Evolutionary conservation across 371 early-diverging fungal species (phyloP).

Genomic region (Mortierella sp.): DNA sequence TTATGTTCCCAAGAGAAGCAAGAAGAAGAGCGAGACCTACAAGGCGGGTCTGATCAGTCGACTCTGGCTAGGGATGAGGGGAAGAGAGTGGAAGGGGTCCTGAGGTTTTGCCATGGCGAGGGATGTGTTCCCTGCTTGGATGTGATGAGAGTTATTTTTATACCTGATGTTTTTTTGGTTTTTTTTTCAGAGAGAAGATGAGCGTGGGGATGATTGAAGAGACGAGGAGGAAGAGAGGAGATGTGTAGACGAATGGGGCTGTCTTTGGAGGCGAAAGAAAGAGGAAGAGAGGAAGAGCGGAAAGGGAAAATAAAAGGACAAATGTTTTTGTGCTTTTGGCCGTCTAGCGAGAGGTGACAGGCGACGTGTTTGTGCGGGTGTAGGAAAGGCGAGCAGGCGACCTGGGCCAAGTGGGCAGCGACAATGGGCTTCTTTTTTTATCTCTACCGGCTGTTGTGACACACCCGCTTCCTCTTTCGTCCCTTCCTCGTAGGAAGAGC

Average conservation of each 20-base stretch:
- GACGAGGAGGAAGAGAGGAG: neutral
- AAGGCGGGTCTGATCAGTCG: neutral
- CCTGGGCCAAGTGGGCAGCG: no score
- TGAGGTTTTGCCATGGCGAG: neutral
- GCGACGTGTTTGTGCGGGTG: no score
- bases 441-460: no score
- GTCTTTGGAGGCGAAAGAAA: conserved; percentile 1
- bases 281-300: conserved; percentile 2
- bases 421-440: no score
- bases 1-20: neutral
- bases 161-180: neutral
- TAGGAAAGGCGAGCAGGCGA: no score
- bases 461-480: no score
- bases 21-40: neutral
- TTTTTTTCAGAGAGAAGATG: neutral
- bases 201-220: neutral
- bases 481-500: no score
- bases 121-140: no score
- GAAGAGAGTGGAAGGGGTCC: neutral
- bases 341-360: no score
- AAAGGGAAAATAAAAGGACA: conserved; percentile 8
- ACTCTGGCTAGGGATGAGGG: neutral
- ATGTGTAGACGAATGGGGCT: neutral
- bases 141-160: no score
- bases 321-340: no score